A percentile compares a stretch with the other conserved stretches of the same genome.
Evolutionary conservation across 495 filamentous ascomycete species (phyloP).

Genomic region (Penicillium tannophilum): DNA sequence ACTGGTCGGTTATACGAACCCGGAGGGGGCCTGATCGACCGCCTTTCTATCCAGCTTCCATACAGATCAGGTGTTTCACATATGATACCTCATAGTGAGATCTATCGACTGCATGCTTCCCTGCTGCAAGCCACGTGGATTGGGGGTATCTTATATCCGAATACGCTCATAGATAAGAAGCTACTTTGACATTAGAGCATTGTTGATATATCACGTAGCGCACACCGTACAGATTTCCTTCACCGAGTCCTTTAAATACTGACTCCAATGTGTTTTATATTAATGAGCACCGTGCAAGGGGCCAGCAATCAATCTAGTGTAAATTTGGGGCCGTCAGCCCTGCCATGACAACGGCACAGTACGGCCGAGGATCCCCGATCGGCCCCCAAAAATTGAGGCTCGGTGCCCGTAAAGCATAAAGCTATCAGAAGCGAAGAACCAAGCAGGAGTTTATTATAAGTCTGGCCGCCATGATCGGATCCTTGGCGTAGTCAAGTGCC

Average conservation of each 20-base stretch:
- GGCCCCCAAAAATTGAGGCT: slow-evolving; percentile 19
- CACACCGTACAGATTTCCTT: too few relatives aligned
- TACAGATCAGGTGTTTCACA: neutral
- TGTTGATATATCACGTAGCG: neutral
- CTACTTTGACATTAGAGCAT: neutral
- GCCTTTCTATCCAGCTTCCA: neutral
- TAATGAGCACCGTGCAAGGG: neutral
- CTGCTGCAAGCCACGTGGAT: slow-evolving; percentile 1
- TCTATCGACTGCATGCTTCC: neutral
- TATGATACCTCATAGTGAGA: slow-evolving; percentile 7
- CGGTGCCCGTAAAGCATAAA: neutral
- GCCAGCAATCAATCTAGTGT: neutral
- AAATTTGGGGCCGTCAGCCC: slow-evolving; percentile 7
- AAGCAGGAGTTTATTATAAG: too few relatives aligned
- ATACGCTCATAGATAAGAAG: neutral
- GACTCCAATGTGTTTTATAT: too few relatives aligned
- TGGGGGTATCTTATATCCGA: neutral
- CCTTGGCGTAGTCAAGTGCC: neutral
- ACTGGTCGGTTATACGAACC: neutral
- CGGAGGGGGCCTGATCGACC: neutral
- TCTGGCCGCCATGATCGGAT: neutral
- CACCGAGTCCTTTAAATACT: too few relatives aligned
- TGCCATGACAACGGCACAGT: neutral
- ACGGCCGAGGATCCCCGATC: neutral
- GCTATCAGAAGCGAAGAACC: neutral